Conservation (phyloP, 148 eudicot genomes). For the Rhododendron mucronatum region DNA sequence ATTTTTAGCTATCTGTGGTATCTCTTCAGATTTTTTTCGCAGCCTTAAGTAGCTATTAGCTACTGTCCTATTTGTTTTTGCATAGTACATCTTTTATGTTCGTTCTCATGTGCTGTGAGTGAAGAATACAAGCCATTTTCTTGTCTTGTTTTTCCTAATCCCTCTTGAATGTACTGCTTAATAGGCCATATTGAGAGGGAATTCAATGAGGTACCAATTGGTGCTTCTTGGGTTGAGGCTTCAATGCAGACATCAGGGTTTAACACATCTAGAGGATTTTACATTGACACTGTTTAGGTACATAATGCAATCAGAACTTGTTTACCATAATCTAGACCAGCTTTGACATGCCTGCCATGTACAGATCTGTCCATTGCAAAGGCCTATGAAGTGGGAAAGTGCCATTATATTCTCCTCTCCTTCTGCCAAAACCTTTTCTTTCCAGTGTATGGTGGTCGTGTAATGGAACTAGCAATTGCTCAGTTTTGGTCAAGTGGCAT, state of each 20-base stretch:
- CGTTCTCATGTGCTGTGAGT: not conserved
- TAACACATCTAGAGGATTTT: slow-evolving; percentile 80
- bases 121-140: not conserved
- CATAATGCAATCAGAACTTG: slow-evolving; percentile 1
- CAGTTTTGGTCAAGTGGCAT: no score
- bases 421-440: slow-evolving; percentile 44
- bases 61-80: not conserved
- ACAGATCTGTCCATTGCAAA: slow-evolving; percentile 85
- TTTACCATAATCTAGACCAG: slow-evolving; percentile 2
- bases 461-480: no score
- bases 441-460: no score
- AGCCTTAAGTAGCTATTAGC: slow-evolving; percentile 6
- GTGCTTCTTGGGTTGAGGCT: slow-evolving; percentile 96
- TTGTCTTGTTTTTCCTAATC: not conserved
- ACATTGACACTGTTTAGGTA: slow-evolving; percentile 86
- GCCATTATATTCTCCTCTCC: slow-evolving; percentile 76
- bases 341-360: slow-evolving; percentile 19
- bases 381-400: slow-evolving; percentile 89
- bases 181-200: slow-evolving; percentile 85
- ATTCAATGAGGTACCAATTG: slow-evolving; percentile 83
- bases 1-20: no score
- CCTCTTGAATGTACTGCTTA: slow-evolving; percentile 1
- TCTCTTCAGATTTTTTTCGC: no score
- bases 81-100: not conserved
- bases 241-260: slow-evolving; percentile 88